Base-by-base conservation (phyloP, 2,329 filamentous ascomycete species). In the Fusarium tjaetaba region DNA sequence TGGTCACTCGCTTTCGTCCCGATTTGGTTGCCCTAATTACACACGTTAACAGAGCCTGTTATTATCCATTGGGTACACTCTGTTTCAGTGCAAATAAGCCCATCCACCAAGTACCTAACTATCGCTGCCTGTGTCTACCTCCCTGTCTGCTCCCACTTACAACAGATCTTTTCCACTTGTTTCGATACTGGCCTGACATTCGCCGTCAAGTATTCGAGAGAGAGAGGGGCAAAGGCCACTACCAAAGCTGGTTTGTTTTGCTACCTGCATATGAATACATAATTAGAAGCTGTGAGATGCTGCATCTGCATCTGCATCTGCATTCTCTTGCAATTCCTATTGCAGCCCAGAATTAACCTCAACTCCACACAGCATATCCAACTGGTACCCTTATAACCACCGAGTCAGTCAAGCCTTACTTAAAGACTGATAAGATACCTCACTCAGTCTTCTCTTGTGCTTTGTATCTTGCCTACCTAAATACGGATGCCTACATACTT, bases 1-100 rank as follows among this genome's bases (percentile, higher is more conserved):
- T 39, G 41, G 48, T 73, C 59, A 43, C 53, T 68, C 65, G 59
- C 70, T 61, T 61, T 65, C 70, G 52, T 67, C 57, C 52, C 41
- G 57, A 42, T 36, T 51, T n/a, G 63, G 34, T 43, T 60, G 43
- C 49, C 60, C 61, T 43, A 39, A 46, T 45, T 46, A 30, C 48
- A 38, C 49, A 24, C 45, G 38, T 58, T 22, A 38, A 49, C 46
- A 42, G 16, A 60, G 52, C 41, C 38, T 48, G 45, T 51, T 32
- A 70, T 46, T 28, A 26, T 55, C 48, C 30, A 43, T 58, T 52
- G 65, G 57, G 26, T 61, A 70, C 60, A 42, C 41, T 60, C 51
- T 41, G 69, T 63, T 70, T 58, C 69, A 70, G 59, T 53, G 45
- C 45, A 65, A 53, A 55, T 51, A 63, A n/a, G 46, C 57, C 49